These are phyloP conservation scores for Brassica balearica DNA, from an alignment of 441 rosid species.

Conservation along the genomic window DNA sequence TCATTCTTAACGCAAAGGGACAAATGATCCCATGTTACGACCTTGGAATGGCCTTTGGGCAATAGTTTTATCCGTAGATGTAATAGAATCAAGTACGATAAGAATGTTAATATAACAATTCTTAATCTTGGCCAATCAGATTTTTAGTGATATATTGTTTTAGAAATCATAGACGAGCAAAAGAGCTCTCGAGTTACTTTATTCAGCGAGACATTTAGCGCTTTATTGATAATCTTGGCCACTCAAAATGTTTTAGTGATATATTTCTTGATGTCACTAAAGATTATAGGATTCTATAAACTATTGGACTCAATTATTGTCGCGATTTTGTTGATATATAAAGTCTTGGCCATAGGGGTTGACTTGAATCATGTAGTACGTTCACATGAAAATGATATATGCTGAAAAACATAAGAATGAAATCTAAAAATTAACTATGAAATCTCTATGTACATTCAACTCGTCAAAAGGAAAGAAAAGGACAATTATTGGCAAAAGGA, in stretches of 20 bases:
- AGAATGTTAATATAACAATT: conserved; percentile 21
- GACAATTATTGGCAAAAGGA: conserved; percentile 22
- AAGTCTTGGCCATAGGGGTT: conserved; percentile 12
- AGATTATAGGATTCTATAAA: conserved; percentile 15
- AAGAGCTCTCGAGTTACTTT: neutral
- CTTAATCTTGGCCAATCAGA: conserved; percentile 30
- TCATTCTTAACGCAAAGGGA: conserved; percentile 14
- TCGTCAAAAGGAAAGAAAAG: neutral
- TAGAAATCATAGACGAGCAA: neutral
- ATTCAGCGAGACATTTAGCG: conserved; percentile 7
- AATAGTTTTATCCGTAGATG: conserved; percentile 38
- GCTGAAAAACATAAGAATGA: conserved; percentile 4
- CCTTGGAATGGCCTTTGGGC: conserved; percentile 36
- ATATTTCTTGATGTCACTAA: conserved; percentile 22
- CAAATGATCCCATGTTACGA: conserved; percentile 31
- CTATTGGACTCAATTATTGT: conserved; percentile 16
- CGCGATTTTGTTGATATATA: conserved; percentile 7
- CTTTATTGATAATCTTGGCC: conserved; percentile 2
- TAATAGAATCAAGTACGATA: conserved; percentile 41
- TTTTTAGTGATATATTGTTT: neutral
- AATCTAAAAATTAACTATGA: neutral
- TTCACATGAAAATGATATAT: neutral
- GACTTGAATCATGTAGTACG: conserved; percentile 1
- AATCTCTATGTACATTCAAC: conserved; percentile 14
- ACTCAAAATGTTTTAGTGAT: conserved; percentile 5